Base-by-base conservation (phyloP, 331 rosid species). In the Dryas integrifolia region DNA sequence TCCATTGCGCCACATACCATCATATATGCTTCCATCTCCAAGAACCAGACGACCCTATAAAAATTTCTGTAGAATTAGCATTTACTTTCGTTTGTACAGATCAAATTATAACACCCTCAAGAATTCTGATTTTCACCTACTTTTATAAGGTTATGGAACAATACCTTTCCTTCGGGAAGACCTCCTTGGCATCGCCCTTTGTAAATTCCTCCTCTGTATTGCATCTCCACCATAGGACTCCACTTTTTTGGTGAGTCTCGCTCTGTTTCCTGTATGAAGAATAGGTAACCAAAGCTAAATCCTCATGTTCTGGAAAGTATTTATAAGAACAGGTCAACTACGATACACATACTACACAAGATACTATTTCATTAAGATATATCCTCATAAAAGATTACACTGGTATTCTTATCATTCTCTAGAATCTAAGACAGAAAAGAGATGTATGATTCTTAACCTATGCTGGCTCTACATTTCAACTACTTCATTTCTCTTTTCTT, bases 121-220 rank as follows among this genome's bases (percentile, higher is more conserved):
- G 73, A 55, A 9, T 10, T 38, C 21, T 50, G 30, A 63, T 44
- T 51, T 63, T 63, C 24, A 9, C 56, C 62, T 26, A 48, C 10
- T 63, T 55, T 26, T 62, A 43, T 43, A 52, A 63, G 67, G 41
- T 61, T 66, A 24, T 4, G 66, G 67, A 69, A 70, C 60, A 35
- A 43, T 81, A 92, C 98, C 96, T 91, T 94, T 50, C 97, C 98
- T 88, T 94, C 97, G 13, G 98, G 98, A 49, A 91, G 89, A 74
- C 98, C 98, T 75, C 98, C 98, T 84, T 89, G 95, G 85, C 97
- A 94, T 48, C 97, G 85, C 46, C 97, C 98, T 86, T 74, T 80
- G 86, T 86, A 94, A 75, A 80, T 65, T 63, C 97, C 97, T 67
- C 97, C 97, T 84, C 95, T 83, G 69, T 89, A 94, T 81, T 79